Base-by-base conservation (phyloP, 1,284 basidiomycete genomes). In the Athelia psychrophila region DNA sequence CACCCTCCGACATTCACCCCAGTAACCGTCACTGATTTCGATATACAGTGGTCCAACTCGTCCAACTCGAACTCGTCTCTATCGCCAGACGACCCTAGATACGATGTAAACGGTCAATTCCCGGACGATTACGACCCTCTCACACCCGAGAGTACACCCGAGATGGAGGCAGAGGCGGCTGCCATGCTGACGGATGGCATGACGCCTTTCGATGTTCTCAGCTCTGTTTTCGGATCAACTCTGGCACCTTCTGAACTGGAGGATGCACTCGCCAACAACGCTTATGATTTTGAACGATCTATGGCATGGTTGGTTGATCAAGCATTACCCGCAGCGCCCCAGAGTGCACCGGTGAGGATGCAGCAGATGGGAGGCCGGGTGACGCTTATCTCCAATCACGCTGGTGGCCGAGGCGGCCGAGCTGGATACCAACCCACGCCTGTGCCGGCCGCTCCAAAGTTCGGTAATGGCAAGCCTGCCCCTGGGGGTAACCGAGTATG, bases 181-280 rank as follows among this genome's bases (percentile, higher is more conserved):
- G 76, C 77, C n/a, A 70, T 79, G 64, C 77, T 91, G 47, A 88
- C 86, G 0, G 87, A 91, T 59, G 92, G 93, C 32, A 96, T 98
- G 91, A 96, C 95, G 1, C 96, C 96, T 0, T 91, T 99, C 59
- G 96, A 98, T 63, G 93, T 98, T 36, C 84, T 99, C 19, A 88
- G 84, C 61, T 95, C 92, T 32, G 92, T 99, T 33, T 98, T 98
- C 65, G 90, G 91, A 35, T 86, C 91, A 2, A 86, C 91, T 1
- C 79, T 97, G 4, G 89, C 94, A 1, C 87, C 92, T 2, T 88
- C 88, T 5, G 94, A 98, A 64, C 80, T 98, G 3, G 96, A 98
- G 68, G 94, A 97, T 55, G 95, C 95, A 0, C 79, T 99, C 5
- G 85, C 87, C 22, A 79, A 82, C 50, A 89, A 93, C 57, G 91